Conservation (phyloP, 805 yeast species). For the Kregervanrija pseudodelftensis region DNA sequence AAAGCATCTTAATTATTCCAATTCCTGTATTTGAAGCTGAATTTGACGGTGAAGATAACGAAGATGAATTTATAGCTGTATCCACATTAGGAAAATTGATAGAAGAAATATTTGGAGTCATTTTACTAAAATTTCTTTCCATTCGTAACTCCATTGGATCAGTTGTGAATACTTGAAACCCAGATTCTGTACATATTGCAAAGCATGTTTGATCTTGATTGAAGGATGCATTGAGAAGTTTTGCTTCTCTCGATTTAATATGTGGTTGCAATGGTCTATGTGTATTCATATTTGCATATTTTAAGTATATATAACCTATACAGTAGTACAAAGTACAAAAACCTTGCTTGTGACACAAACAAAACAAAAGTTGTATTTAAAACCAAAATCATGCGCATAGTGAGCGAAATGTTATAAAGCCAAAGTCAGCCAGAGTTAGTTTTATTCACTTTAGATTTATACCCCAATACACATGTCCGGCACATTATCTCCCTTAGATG, state of each 20-base stretch:
- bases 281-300: slow-evolving; percentile 23
- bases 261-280: slow-evolving; percentile 22
- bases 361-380: background rate
- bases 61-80: too few species aligned
- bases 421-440: background rate
- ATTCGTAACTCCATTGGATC: slow-evolving; percentile 81
- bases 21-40: slow-evolving; percentile 41
- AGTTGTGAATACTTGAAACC: slow-evolving; percentile 79
- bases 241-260: slow-evolving; percentile 21
- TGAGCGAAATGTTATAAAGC: background rate
- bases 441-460: background rate
- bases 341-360: background rate
- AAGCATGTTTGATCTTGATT: slow-evolving; percentile 91
- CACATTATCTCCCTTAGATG: slow-evolving; percentile 7
- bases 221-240: slow-evolving; percentile 55
- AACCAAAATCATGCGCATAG: background rate
- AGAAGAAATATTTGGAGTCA: background rate
- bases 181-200: slow-evolving; percentile 71
- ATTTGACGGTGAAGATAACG: too few species aligned
- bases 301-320: too few species aligned
- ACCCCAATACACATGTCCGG: background rate
- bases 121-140: slow-evolving; percentile 38
- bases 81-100: too few species aligned
- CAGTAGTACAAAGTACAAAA: too few species aligned
- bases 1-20: slow-evolving; percentile 73